Base-by-base conservation (phyloP, 2,329 filamentous ascomycete species). In the Calonectria hawksworthii region DNA sequence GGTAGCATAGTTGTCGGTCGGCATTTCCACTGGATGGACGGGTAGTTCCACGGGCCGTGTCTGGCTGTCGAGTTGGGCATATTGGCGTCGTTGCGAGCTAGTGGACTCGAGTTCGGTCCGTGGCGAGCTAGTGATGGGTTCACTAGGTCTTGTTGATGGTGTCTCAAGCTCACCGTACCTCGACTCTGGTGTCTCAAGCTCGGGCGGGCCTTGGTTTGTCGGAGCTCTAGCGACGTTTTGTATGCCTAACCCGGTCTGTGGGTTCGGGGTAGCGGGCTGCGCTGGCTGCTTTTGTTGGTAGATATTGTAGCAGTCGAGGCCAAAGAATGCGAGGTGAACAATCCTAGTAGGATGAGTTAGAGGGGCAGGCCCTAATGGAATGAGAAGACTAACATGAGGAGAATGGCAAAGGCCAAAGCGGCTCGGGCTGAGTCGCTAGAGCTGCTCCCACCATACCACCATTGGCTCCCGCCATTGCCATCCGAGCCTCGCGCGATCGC, bases 381-480 rank as follows among this genome's bases (percentile, higher is more conserved):
- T 8, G 14, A 21, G 23, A 11, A 8, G 16, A 63, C 56, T 41
- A 26, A 63, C 56, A 63, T 26, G 16, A 41, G 34, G 23, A 63
- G 56, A 41, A 63, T 63, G 36, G 56, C 56, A 63, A 63, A 63
- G n/a, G 56, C 56, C 36, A 63, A 41, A 38, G 56, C 34, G 14
- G 56, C 56, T 21, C 56, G 56, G 8, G 56, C 56, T 21, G 56
- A 63, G 56, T 38, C 38, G 36, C 56, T 63, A 8, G 36, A 18
- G 23, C 56, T 63, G 34, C 56, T 63, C 8, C 56, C 34, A 10
- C 56, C 56, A 7, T 38, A 63, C 34, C 56, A 63, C 56, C 56
- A 63, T 7, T 28, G 34, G 16, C 6, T 38, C 8, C 56, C 28
- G 26, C 28, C 56, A n/a, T 61, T 38, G 23, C 36, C 56, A 41